A percentile compares a stretch with the other conserved stretches of the same genome.
Evolutionary conservation across 176 grass and related monocot species (phyloP).

Genomic region (Juncus inflexus): DNA sequence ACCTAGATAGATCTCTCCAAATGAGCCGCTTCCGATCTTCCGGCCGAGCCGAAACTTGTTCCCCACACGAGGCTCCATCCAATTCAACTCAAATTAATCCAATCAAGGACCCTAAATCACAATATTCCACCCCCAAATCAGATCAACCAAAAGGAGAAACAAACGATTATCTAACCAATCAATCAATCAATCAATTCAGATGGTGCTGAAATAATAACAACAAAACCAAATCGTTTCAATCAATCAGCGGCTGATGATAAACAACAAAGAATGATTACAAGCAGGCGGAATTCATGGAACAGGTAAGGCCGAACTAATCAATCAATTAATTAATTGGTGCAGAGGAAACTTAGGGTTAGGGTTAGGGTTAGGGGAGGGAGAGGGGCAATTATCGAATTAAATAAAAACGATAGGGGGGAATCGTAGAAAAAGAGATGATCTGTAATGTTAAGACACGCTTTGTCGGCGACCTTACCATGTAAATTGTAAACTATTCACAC

Average conservation of each 20-base stretch:
- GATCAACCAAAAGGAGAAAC: not conserved
- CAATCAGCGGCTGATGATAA: not conserved
- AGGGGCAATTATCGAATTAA: not conserved
- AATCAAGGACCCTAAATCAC: slow-evolving; percentile 7
- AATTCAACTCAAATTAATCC: not conserved
- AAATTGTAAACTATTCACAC: not conserved
- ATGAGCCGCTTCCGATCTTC: slow-evolving; percentile 43
- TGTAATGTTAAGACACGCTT: slow-evolving; percentile 16
- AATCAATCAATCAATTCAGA: no score
- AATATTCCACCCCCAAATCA: not conserved
- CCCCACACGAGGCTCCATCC: slow-evolving; percentile 41
- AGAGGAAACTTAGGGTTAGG: no score
- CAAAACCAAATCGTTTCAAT: not conserved
- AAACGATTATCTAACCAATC: not conserved
- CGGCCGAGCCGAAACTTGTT: slow-evolving; percentile 38
- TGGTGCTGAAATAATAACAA: not conserved
- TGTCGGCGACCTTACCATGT: slow-evolving; percentile 12
- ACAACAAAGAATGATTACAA: not conserved
- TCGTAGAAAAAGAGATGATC: slow-evolving; percentile 13
- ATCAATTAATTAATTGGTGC: not conserved
- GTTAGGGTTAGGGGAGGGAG: no score
- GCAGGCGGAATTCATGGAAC: not conserved
- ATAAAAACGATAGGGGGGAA: slow-evolving; percentile 6
- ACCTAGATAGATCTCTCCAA: slow-evolving; percentile 54
- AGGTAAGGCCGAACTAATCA: not conserved